Base-by-base conservation (phyloP, 225 moss, liverwort and hornwort species). In the Pseudoscleropodium purum region DNA sequence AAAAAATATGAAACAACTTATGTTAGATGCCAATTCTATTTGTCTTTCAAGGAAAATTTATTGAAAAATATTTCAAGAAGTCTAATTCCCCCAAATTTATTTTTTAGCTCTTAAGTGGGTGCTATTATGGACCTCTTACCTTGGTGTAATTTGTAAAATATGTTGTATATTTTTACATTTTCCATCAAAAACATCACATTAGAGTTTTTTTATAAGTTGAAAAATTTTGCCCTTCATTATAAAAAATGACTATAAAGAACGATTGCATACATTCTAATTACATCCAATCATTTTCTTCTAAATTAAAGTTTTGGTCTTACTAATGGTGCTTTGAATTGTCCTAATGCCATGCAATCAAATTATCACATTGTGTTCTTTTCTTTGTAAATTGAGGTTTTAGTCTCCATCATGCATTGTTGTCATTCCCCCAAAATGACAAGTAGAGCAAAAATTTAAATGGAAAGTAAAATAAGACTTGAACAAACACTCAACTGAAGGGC, bases 201-300 rank as follows among this genome's bases (percentile, higher is more conserved):
- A 21, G 8, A 34, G 2, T 34, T 23, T 13, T 52, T 8, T 76
- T 23, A 5, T 34, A 34, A 8, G 13, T 2, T 0, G 0, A 8
- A 2, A 76, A 51, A 34, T 33, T 76, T 34, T 34, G 8, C 23
- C 23, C 36, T 36, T 23, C 14, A 52, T 21, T 77, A 34, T 13
- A 13, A 76, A 8, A 52, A 52, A 52, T 52, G 52, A 15, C 14
- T 21, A 33, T 8, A 34, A 77, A 52, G 8, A 77, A 52, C 36
- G 14, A 77, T 36, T 34, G 23, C 14, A 52, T 36, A 15, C 23
- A 36, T 52, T 52, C 0, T 23, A 0, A 0, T 52, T 51, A 21
- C 52, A 52, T 19, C 33, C 2, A 31, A 7, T 19, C 49, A 19
- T 18, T 43, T n/a, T n/a, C n/a, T n/a, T n/a, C n/a, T n/a, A n/a